Evolutionary conservation across 805 yeast species (phyloP).

Genomic region (Kodamaea sagamina): DNA sequence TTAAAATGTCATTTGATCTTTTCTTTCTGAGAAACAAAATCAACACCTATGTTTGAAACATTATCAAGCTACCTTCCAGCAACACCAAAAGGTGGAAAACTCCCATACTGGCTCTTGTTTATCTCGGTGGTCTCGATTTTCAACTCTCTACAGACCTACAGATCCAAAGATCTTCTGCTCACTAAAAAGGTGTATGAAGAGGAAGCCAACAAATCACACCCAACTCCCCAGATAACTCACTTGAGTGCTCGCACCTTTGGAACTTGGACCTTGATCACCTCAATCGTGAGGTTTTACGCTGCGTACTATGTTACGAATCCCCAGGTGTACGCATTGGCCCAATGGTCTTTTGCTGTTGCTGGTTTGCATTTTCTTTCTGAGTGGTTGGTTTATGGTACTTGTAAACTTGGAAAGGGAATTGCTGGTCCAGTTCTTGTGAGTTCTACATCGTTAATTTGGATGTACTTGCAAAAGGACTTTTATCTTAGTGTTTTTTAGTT

Average conservation of each 20-base stretch:
- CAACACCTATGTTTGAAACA: constrained; percentile 7
- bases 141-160: constrained; percentile 85
- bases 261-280: constrained; percentile 91
- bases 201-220: constrained; percentile 24
- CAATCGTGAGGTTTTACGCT: constrained; percentile 83
- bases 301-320: constrained; percentile 69
- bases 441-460: constrained; percentile 74
- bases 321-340: constrained; percentile 74
- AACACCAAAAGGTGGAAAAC: constrained; percentile 29
- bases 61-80: constrained; percentile 14
- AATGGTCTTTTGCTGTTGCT: constrained; percentile 81
- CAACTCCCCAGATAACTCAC: constrained; percentile 37
- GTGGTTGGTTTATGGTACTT: constrained; percentile 77
- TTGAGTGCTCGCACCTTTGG: constrained; percentile 97
- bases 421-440: constrained; percentile 84
- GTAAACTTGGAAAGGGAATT: constrained; percentile 84
- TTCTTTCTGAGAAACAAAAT: no score
- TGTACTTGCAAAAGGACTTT: constrained; percentile 67
- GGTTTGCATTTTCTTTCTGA: constrained; percentile 80
- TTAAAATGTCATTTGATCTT: no score
- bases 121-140: constrained; percentile 88
- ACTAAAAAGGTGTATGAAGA: constrained; percentile 77
- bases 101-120: constrained; percentile 43
- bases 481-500: constrained; percentile 34
- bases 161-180: constrained; percentile 63